These are phyloP conservation scores for Aspergillus olivimuriae DNA, from an alignment of 495 filamentous ascomycete species.

Conservation along the genomic window DNA sequence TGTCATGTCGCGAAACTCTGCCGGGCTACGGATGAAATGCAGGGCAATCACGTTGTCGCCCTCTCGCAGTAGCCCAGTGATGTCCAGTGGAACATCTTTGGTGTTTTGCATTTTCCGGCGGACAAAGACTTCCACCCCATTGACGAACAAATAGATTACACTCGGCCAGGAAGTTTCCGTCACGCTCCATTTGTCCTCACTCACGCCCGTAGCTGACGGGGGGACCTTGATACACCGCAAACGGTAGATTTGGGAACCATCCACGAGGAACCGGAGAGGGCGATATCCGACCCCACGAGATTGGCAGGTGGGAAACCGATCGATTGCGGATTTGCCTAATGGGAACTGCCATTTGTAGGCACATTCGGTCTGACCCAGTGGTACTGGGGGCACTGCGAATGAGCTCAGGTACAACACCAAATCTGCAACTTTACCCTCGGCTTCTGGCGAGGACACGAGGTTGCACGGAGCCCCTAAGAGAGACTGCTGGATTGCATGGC, in stretches of 20 bases:
- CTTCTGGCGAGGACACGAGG: constrained; percentile 16
- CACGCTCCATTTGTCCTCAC: constrained; percentile 51
- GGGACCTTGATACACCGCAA: constrained; percentile 37
- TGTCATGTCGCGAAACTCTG: constrained; percentile 24
- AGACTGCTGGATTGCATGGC: constrained; percentile 50
- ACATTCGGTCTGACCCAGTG: constrained; percentile 17
- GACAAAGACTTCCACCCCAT: constrained; percentile 49
- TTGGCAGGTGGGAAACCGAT: constrained; percentile 15
- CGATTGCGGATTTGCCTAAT: constrained; percentile 10
- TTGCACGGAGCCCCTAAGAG: constrained; percentile 50
- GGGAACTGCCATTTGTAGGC: constrained; percentile 26
- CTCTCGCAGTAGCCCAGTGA: constrained; percentile 46
- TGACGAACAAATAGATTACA: constrained; percentile 63
- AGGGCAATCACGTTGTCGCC: constrained; percentile 57
- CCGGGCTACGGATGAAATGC: constrained; percentile 36
- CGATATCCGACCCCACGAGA: constrained; percentile 6
- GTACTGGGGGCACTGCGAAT: constrained; percentile 34
- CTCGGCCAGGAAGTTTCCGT: constrained; percentile 65
- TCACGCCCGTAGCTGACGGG: constrained; percentile 7
- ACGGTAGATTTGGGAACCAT: constrained; percentile 32
- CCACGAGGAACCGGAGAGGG: constrained; percentile 12
- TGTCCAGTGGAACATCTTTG: constrained; percentile 69
- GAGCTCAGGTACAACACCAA: constrained; percentile 41
- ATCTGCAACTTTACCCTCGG: constrained; percentile 13
- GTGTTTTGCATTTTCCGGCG: constrained; percentile 61